A percentile compares a stretch with the other conserved stretches of the same genome.
These are phyloP conservation scores for Galerina marginata DNA, from an alignment of 768 basidiomycete genomes.

Conservation along the genomic window DNA sequence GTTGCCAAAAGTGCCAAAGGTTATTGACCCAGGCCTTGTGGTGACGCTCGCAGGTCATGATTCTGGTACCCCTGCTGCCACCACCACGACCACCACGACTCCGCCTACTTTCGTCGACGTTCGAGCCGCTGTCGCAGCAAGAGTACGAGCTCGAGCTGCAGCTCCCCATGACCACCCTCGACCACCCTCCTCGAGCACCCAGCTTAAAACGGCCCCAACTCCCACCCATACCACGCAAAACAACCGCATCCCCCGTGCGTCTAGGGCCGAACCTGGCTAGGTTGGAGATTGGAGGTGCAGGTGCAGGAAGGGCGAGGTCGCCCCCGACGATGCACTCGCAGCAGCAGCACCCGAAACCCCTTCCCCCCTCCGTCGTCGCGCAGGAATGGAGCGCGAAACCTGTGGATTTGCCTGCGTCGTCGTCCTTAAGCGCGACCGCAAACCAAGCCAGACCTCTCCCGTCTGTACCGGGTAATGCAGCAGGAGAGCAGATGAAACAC, in stretches of 20 bases:
- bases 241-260: constrained; percentile 28
- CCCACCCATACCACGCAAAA: constrained; percentile 29
- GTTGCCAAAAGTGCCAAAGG: too few species aligned
- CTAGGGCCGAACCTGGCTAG: constrained; percentile 31
- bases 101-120: constrained; percentile 19
- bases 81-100: constrained; percentile 19
- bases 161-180: constrained; percentile 18
- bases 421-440: background rate
- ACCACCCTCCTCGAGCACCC: constrained; percentile 15
- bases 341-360: constrained; percentile 16
- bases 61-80: too few species aligned
- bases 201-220: constrained; percentile 24
- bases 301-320: too few species aligned
- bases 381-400: constrained; percentile 23
- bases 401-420: constrained; percentile 2
- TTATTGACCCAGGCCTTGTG: too few species aligned
- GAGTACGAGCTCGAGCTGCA: constrained; percentile 31
- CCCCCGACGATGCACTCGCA: too few species aligned
- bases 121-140: constrained; percentile 23
- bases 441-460: constrained; percentile 28
- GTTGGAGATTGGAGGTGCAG: constrained; percentile 35
- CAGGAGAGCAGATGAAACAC: background rate
- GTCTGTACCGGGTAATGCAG: constrained; percentile 23
- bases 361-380: constrained; percentile 23
- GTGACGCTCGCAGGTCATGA: too few species aligned